Base-by-base conservation (phyloP, 2,329 filamentous ascomycete genomes). In the Monosporascus sp. region DNA sequence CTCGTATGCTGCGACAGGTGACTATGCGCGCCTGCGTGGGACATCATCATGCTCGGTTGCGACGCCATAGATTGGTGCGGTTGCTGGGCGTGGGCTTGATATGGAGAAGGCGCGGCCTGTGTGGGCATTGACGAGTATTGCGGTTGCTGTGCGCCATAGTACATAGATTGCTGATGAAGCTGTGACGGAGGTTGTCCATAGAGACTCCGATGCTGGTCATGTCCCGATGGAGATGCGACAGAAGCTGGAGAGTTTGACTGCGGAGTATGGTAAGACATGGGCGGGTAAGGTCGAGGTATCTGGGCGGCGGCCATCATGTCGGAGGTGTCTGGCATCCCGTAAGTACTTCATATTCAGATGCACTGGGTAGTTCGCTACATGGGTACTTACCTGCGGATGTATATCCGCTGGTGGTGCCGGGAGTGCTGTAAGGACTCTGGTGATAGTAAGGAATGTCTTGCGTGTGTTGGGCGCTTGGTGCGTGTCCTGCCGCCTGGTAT, bases 171-270 rank as follows among this genome's bases (percentile, higher is more conserved):
- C 61, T 88, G 89, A 62, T 89, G 82, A 72, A 95, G 83, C 70
- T 94, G 89, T 52, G 88, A 84, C 38, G 85, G 76, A 49, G 88
- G 87, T 65, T 92, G 88, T 37, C 84, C 87, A 72, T 97, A 97
- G 68, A 97, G 82, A 64, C 85, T 87, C 62, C 92, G 81, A 74
- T 96, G 90, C 67, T 93, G 90, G 67, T 97, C 93, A 72, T 96
- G 91, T 53, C 85, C 82, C 54, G 91, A 90, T 22, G 90, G 87
- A 36, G 93, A 97, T 58, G 92, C 89, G 64, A 97, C 92, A 49
- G 92, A 96, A 39, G 90, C 90, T 48, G 93, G 93, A 52, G 93
- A 96, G 72, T 93, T 96, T 53, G 92, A 96, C 75, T 97, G 92
- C 52, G 92, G 91, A 18, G 92, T 95, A 72, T 97, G 90, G 70